Conservation (phyloP, 345 rosid species). For the Bretschneidera sinensis region DNA sequence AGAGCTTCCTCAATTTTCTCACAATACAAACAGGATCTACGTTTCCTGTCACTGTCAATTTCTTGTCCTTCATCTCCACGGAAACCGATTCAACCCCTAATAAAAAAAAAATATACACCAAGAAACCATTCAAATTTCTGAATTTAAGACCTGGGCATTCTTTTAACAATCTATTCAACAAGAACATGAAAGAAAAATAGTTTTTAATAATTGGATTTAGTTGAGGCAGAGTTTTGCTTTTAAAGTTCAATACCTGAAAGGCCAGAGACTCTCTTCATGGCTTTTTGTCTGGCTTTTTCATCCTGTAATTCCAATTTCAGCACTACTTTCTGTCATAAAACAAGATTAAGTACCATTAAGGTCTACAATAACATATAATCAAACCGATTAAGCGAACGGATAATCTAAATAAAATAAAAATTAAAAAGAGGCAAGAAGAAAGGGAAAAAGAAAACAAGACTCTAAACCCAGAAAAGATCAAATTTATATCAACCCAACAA, state of each 20-base stretch:
- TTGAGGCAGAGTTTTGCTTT: not conserved
- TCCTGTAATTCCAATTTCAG: slow-evolving; percentile 37
- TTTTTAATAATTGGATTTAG: not conserved
- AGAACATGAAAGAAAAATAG: not conserved
- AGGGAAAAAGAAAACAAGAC: too few species aligned
- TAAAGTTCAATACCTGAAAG: slow-evolving; percentile 32
- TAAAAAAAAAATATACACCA: too few species aligned
- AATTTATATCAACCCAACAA: too few species aligned
- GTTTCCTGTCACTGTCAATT: slow-evolving; percentile 53
- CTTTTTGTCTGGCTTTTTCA: slow-evolving; percentile 45
- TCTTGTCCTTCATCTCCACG: slow-evolving; percentile 56
- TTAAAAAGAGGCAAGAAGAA: not conserved
- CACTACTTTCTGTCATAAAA: slow-evolving; percentile 47
- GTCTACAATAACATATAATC: not conserved
- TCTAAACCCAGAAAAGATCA: too few species aligned
- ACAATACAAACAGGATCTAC: slow-evolving; percentile 39
- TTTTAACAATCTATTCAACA: not conserved
- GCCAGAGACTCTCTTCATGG: slow-evolving; percentile 41
- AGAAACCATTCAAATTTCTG: not conserved
- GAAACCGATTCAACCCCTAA: slow-evolving; percentile 45
- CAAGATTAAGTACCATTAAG: not conserved
- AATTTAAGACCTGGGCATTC: slow-evolving; percentile 1
- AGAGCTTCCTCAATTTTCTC: slow-evolving; percentile 48
- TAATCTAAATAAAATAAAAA: not conserved
- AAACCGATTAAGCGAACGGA: not conserved